Percentiles rank a stretch among this genome's conserved stretches.
phyloP scores from a whole-genome alignment of 495 filamentous ascomycete species.

The Chaetomium fimeti region DNA sequence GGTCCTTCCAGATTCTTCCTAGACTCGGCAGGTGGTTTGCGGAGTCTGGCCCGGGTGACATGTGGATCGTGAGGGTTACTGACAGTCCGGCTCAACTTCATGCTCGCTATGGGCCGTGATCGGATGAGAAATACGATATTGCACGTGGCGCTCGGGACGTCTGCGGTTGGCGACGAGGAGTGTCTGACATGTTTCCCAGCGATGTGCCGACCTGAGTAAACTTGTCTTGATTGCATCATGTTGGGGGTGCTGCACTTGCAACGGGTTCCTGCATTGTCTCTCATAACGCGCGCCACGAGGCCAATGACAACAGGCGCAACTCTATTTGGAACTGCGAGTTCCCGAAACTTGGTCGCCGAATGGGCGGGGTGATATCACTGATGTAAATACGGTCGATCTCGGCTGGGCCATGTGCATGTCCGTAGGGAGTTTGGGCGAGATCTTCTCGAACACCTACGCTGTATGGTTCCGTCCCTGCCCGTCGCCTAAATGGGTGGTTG shows the following conservation, averaged over 20 bases:
- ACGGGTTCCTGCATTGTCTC: constrained; percentile 5
- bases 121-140: too few species aligned
- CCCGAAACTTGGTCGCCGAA: not conserved
- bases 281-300: not conserved
- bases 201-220: too few species aligned
- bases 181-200: too few species aligned
- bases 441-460: not conserved
- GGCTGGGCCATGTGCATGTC: constrained; percentile 1
- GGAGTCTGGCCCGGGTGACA: not conserved
- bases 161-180: too few species aligned
- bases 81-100: too few species aligned
- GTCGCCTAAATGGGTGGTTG: not conserved
- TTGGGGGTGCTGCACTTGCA: not conserved
- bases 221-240: too few species aligned
- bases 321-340: constrained; percentile 4
- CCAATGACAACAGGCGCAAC: not conserved
- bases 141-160: too few species aligned
- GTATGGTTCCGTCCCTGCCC: not conserved
- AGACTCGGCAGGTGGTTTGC: not conserved
- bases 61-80: too few species aligned
- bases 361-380: not conserved
- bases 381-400: not conserved
- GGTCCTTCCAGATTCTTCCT: not conserved
- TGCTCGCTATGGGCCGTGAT: too few species aligned
- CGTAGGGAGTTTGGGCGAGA: not conserved